Conservation (phyloP, 345 rosid species). For the Limnanthes douglasii region DNA sequence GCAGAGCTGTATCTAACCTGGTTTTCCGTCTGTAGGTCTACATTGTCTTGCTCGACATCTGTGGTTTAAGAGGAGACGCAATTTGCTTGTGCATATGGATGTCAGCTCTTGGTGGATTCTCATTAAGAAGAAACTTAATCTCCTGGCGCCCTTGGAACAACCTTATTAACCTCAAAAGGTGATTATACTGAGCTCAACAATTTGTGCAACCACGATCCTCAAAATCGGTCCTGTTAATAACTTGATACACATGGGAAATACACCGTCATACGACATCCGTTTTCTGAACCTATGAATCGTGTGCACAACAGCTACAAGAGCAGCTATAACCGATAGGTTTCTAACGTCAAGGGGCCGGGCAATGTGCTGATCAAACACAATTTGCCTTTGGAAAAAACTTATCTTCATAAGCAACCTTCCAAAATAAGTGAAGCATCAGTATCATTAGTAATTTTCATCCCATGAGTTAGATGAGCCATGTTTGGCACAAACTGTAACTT, state of each 20-base stretch:
- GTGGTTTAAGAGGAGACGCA: slow-evolving; percentile 59
- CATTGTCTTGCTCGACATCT: slow-evolving; percentile 18
- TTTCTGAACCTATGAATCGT: slow-evolving; percentile 93
- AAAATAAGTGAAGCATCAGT: slow-evolving; percentile 52
- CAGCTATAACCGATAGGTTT: slow-evolving; percentile 89
- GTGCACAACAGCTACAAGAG: slow-evolving; percentile 89
- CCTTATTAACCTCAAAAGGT: slow-evolving; percentile 92
- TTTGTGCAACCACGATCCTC: slow-evolving; percentile 84
- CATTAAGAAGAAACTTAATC: slow-evolving; percentile 77
- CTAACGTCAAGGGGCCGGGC: slow-evolving; percentile 98
- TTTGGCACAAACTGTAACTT: slow-evolving; percentile 75
- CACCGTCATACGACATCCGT: slow-evolving; percentile 87
- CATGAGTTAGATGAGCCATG: slow-evolving; percentile 64
- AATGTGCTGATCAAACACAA: slow-evolving; percentile 89
- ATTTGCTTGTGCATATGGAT: slow-evolving; percentile 90
- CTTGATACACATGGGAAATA: slow-evolving; percentile 82
- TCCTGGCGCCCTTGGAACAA: slow-evolving; percentile 84
- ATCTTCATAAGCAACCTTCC: slow-evolving; percentile 96
- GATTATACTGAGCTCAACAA: slow-evolving; percentile 89
- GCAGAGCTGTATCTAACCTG: not conserved
- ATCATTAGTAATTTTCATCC: slow-evolving; percentile 53
- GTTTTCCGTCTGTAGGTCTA: no score
- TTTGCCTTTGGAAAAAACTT: slow-evolving; percentile 96
- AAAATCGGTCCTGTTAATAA: slow-evolving; percentile 90
- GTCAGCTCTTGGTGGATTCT: slow-evolving; percentile 75